Evolutionary conservation across 768 basidiomycete species (phyloP), one percentile per base, ranked within the genome.

Genomic region (Podaxis carcinomalis): DNA sequence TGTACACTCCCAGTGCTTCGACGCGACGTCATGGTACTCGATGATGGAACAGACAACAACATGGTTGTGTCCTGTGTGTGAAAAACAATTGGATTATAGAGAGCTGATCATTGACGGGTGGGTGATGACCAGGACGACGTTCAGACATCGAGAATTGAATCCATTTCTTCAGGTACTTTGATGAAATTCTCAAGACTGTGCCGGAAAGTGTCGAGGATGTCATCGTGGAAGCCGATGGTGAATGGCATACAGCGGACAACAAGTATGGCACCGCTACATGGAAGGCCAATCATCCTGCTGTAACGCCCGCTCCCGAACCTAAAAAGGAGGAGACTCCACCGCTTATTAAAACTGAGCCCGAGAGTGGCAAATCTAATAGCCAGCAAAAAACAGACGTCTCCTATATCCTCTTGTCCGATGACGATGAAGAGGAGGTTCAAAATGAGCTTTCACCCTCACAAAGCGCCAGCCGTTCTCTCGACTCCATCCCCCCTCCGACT

Each of bases 21-120:
- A 99, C 73, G 95, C 95, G 0, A 81, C 80, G 16, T 93, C 91
- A 42, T 99, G 95, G 95, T 93, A 90, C 68, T 88, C 89, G 4
- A 86, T 96, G 71, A 98, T 97, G 86, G 92, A 96, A 68, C 89
- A 93, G 75, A 98, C 95, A 7, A 97, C 96, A 1, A 95, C 94
- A 32, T 99, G 92, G 90, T 73, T 89, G 50, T 98, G 97, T 73
- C 96, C 97, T 27, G 89, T 94, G 46, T 98, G 97, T 74, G 92
- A 93, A 71, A 87, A 84, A 68, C 76, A 80, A 50, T 72, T 99
- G 56, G 84, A 88, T 64, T 76, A 84, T 19, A 89, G 89, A 36
- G 93, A 98, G 62, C 76, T 99, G 37, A 88, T 97, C 39, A 81
- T 96, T 61, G 97, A 99, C 70, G 95, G 94, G 95, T 94, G 72